Evolutionary conservation across 2,329 filamentous ascomycete genomes (phyloP), one percentile per base, ranked within the genome.

Genomic region (Mycosphaerella sp.): DNA sequence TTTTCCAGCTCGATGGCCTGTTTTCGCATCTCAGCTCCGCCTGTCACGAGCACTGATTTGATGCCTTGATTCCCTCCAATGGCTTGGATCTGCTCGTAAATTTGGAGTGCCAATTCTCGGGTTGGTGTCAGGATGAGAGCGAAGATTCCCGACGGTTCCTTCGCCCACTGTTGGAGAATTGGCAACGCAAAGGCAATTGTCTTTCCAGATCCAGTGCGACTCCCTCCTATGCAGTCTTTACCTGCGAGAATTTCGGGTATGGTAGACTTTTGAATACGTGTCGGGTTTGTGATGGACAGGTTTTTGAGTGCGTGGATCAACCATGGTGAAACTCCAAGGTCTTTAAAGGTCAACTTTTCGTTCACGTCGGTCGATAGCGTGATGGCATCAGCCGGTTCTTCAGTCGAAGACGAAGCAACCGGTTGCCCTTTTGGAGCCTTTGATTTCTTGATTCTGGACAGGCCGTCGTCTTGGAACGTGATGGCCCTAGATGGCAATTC

Each of bases 111-210:
- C 55, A 98, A 81, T 74, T 98, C 93, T 64, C 88, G 81, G 6
- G 89, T 95, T 17, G 90, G 91, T 7, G 93, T 98, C 66, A 98
- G 74, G 11, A 98, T 82, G 5, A 98, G 76, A 1, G 83, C 92
- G 70, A 89, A 98, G 64, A 97, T 92, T 42, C 89, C 93, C 55
- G 86, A 85, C 0, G 93, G 93, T 73, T 98, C 91, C 67, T 90
- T 81, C 2, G 92, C 84, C 90, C 91, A 97, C 71, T 86, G 86
- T 69, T 97, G 92, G 59, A 98, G 75, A 56, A 98, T 95, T 0
- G 93, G 93, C 8, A 91, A 89, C 1, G 92, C 88, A 71, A 98
- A 98, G 1, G 93, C 91, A 42, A 97, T 85, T 3, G 93, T 98
- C 76, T 98, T 98, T 73, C 93, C 93, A 10, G 92, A 96, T 76